Base-by-base conservation (phyloP, 352 stramenopile species). In the Phytophthora constricta region DNA sequence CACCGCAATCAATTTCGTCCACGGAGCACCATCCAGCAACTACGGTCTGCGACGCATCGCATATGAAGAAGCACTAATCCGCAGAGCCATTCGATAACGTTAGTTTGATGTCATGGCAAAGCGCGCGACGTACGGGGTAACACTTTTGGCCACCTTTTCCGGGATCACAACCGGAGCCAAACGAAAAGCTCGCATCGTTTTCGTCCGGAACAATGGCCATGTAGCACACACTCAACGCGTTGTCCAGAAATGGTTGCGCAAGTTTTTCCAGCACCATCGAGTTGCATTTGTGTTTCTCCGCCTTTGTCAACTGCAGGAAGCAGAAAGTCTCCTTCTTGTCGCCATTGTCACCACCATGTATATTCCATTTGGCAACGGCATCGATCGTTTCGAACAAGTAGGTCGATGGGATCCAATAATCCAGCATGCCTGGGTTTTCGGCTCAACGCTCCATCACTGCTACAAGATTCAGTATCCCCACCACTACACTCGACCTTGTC, bases 381-480 rank as follows among this genome's bases (percentile, higher is more conserved):
- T 61, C 54, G 4, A 61, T 53, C 37, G 25, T 50, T 50, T 59
- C 39, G 23, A 37, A 50, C 39, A 59, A 50, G 52, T 5, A 52
- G 16, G 26, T 31, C 27, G n/a, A 20, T n/a, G 43, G 54, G n/a
- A 53, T 62, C 54, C 54, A 61, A 41, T 61, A 60, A 51, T 60
- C 41, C 37, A 23, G n/a, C 33, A 11, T 43, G 4, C 25, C 14
- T 16, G 26, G 25, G n/a, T 61, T 13, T 31, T 7, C 13, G 10
- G 53, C 53, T 41, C 53, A 61, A 14, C 22, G 4, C 39, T 51
- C 14, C 42, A 61, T 62, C n/a, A 22, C 20, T 41, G 1, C 5
- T 10, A 58, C 57, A 25, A 22, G 51, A 23, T 57, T 59, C 33
- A 42, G 1, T 10, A 31, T 8, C 47, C 39, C 11, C 34, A 47